These are phyloP conservation scores for Trichoderma reesei DNA, from an alignment of 495 filamentous ascomycete species.

Conservation along the genomic window DNA sequence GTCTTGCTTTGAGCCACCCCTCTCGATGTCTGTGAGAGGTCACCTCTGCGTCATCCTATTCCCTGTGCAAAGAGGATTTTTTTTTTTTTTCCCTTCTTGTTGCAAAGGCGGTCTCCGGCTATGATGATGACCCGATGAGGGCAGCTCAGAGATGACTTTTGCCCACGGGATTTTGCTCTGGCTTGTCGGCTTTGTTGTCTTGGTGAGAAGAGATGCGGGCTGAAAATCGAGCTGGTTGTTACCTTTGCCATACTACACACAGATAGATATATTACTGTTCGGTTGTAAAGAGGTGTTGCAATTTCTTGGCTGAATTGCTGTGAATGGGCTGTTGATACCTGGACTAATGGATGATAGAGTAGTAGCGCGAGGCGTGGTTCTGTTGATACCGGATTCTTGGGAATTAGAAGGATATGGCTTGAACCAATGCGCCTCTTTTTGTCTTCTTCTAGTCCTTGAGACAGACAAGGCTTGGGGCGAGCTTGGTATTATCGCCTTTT, in stretches of 20 bases:
- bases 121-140: too few relatives aligned
- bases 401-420: neutral
- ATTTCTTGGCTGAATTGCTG: too few relatives aligned
- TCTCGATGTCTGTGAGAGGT: neutral
- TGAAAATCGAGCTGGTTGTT: too few relatives aligned
- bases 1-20: neutral
- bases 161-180: neutral
- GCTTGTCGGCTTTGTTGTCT: neutral
- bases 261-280: too few relatives aligned
- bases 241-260: too few relatives aligned
- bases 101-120: too few relatives aligned
- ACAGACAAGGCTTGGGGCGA: too few relatives aligned
- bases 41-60: neutral
- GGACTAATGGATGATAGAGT: too few relatives aligned
- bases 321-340: too few relatives aligned
- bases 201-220: neutral
- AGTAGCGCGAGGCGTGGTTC: neutral
- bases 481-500: too few relatives aligned
- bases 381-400: neutral
- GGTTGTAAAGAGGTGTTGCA: too few relatives aligned
- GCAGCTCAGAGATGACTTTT: neutral
- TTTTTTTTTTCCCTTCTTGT: neutral
- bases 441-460: too few relatives aligned
- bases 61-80: neutral
- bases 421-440: neutral